Percentiles rank a stretch among this genome's conserved stretches.
Conservation (phyloP, 768 basidiomycete genomes). For the Lactarius indigo region DNA sequence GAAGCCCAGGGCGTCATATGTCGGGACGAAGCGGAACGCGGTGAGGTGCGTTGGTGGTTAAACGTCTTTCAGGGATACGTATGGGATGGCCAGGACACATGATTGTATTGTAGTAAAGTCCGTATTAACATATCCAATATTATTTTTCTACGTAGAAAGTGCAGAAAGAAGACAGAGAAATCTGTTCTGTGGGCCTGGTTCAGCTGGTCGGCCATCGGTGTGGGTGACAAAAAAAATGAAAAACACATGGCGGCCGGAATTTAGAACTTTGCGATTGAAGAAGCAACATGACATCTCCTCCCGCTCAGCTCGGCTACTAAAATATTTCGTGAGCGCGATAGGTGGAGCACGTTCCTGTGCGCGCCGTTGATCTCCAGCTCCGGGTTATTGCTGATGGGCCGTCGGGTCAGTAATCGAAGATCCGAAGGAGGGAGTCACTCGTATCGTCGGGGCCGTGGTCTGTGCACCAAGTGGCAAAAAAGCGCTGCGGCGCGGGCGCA, state of each 20-base stretch:
- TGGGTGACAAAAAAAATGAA: background rate
- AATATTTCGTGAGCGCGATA: background rate
- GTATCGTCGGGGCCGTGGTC: background rate
- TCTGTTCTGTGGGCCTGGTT: background rate
- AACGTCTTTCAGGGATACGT: constrained; percentile 64
- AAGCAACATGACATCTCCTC: background rate
- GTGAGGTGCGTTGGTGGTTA: constrained; percentile 68
- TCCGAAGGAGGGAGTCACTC: background rate
- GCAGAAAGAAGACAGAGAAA: background rate
- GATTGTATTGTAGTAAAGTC: background rate
- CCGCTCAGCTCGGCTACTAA: background rate
- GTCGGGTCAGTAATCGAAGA: background rate
- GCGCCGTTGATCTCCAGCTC: background rate
- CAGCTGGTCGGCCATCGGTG: background rate
- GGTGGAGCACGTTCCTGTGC: background rate
- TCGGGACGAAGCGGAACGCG: constrained; percentile 69
- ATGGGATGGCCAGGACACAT: constrained; percentile 63
- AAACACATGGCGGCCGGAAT: background rate
- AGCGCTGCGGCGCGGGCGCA: background rate
- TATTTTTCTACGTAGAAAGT: background rate
- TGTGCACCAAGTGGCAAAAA: background rate
- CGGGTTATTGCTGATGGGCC: background rate
- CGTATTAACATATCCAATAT: background rate
- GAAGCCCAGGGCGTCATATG: constrained; percentile 70
- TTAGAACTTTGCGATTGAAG: background rate